Conservation (phyloP, 2,329 filamentous ascomycete genomes). For the Trichoderma oligosporum region DNA sequence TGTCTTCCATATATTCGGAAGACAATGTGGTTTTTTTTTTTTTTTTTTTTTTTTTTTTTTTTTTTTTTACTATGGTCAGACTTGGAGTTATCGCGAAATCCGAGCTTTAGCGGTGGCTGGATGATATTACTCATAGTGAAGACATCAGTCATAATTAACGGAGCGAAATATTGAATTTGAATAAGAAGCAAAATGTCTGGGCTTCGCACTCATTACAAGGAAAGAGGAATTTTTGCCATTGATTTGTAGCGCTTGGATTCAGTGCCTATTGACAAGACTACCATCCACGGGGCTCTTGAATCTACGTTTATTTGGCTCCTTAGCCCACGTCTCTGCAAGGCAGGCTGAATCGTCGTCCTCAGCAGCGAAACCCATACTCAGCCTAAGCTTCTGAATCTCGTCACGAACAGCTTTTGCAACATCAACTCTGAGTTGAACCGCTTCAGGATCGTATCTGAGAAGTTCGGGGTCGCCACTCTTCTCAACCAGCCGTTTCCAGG, state of each 20-base stretch:
- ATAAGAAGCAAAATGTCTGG: slow-evolving; percentile 9
- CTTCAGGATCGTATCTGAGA: slow-evolving; percentile 53
- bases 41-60: background rate
- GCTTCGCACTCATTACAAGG: slow-evolving; percentile 1
- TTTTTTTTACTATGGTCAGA: background rate
- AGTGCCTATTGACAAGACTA: slow-evolving; percentile 45
- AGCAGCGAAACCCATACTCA: slow-evolving; percentile 62
- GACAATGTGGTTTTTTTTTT: background rate
- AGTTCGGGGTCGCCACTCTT: slow-evolving; percentile 46
- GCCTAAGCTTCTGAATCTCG: slow-evolving; percentile 75
- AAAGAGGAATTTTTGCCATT: background rate
- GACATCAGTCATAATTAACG: background rate
- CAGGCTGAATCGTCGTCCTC: slow-evolving; percentile 77
- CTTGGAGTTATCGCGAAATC: background rate
- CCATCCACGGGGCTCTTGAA: slow-evolving; percentile 54
- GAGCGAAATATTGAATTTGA: slow-evolving; percentile 4
- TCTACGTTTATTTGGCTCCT: slow-evolving; percentile 45
- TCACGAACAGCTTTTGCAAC: slow-evolving; percentile 73
- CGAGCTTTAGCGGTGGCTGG: slow-evolving; percentile 6
- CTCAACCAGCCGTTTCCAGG: slow-evolving; percentile 66
- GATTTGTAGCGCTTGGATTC: slow-evolving; percentile 18
- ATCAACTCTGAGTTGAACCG: slow-evolving; percentile 66
- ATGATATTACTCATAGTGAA: slow-evolving; percentile 12
- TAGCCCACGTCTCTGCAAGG: slow-evolving; percentile 75
- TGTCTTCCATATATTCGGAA: background rate